These are phyloP conservation scores for Dissophora globulifera DNA, from an alignment of 192 early-diverging fungal genomes.

Conservation along the genomic window DNA sequence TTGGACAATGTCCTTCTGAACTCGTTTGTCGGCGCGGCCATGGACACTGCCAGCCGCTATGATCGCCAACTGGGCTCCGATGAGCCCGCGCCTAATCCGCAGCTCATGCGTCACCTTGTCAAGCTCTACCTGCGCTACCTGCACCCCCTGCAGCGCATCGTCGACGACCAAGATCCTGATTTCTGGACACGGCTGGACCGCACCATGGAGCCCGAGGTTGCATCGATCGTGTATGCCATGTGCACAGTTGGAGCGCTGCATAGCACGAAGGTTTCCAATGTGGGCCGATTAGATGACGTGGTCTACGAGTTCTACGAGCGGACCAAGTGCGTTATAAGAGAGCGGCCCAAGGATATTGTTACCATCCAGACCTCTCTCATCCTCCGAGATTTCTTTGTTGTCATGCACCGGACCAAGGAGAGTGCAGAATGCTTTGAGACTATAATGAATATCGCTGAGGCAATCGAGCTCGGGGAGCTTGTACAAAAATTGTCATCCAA, in stretches of 20 bases:
- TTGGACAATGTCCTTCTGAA: conserved; percentile 31
- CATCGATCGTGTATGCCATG: conserved; percentile 46
- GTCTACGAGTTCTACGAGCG: conserved; percentile 11
- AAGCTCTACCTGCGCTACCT: conserved; percentile 25
- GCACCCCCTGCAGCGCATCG: conserved; percentile 28
- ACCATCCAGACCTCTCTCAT: conserved; percentile 33
- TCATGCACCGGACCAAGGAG: conserved; percentile 5
- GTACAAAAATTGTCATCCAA: conserved; percentile 12
- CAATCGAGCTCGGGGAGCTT: conserved; percentile 14
- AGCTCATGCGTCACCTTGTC: conserved; percentile 23
- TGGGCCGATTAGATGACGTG: conserved; percentile 8
- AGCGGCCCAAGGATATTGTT: conserved; percentile 19
- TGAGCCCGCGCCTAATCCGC: background rate
- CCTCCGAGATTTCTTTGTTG: conserved; percentile 10
- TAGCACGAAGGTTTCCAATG: background rate
- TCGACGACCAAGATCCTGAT: conserved; percentile 17
- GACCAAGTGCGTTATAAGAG: background rate
- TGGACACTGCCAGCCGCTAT: background rate
- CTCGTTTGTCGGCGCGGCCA: conserved; percentile 12
- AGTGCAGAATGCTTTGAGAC: background rate
- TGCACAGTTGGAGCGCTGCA: conserved; percentile 33
- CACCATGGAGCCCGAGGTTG: conserved; percentile 18
- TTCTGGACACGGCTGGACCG: conserved; percentile 39
- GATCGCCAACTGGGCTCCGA: background rate
- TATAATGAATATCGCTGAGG: conserved; percentile 10